Percentiles rank a stretch among this genome's conserved stretches.
Evolutionary conservation across 1,139 yeast species (phyloP).

Genomic region (Kluyveromyces marxianus): DNA sequence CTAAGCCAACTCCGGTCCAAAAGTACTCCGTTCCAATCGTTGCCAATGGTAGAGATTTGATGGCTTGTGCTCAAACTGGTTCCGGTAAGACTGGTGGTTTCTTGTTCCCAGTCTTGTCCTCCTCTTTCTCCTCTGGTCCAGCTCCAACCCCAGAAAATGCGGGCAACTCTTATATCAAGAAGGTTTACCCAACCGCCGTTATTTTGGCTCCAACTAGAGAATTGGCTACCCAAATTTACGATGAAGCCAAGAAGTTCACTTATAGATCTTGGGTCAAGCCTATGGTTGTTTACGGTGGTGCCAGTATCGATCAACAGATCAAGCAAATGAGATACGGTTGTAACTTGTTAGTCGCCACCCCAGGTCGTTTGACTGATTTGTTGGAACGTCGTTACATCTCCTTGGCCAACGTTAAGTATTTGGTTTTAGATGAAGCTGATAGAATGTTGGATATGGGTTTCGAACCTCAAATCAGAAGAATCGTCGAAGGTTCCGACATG

Average conservation of each 20-base stretch:
- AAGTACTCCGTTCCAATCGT: constrained; percentile 97
- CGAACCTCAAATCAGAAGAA: constrained; percentile 98
- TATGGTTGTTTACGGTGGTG: constrained; percentile 97
- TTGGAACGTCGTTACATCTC: constrained; percentile 93
- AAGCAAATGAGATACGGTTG: constrained; percentile 90
- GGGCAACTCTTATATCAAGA: constrained; percentile 51
- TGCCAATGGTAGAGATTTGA: constrained; percentile 90
- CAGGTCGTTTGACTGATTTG: constrained; percentile 96
- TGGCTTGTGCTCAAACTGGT: constrained; percentile 99
- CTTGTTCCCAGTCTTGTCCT: constrained; percentile 93
- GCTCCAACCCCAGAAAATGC: constrained; percentile 45
- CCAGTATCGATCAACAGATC: constrained; percentile 82
- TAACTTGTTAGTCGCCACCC: constrained; percentile 93
- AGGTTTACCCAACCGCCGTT: constrained; percentile 90
- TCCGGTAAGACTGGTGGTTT: constrained; percentile 99
- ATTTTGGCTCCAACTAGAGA: constrained; percentile 99
- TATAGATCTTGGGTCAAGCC: constrained; percentile 99
- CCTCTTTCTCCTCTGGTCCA: constrained; percentile 87
- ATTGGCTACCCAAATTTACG: constrained; percentile 92
- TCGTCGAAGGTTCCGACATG: constrained; percentile 97
- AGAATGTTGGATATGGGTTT: constrained; percentile 99
- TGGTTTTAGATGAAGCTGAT: constrained; percentile 97
- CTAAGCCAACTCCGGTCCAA: constrained; percentile 97
- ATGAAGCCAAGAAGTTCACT: constrained; percentile 90
- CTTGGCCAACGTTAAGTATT: constrained; percentile 79